Conservation (phyloP, 2,329 filamentous ascomycete genomes). For the Parastagonospora nodorum region DNA sequence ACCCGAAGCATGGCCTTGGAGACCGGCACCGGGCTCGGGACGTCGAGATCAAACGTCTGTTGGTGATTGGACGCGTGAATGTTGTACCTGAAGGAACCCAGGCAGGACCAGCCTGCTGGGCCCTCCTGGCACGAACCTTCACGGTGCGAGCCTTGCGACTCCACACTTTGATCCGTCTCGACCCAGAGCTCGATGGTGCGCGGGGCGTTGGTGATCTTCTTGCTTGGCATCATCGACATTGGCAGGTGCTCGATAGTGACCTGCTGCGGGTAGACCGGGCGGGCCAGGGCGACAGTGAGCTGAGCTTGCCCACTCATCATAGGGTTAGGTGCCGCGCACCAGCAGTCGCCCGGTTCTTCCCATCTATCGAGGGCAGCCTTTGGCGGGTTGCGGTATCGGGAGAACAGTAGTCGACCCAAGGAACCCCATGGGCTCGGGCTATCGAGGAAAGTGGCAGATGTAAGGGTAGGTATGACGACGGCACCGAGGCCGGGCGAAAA, state of each 20-base stretch:
- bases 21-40: constrained; percentile 32
- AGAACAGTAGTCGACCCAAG: constrained; percentile 17
- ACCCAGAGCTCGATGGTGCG: constrained; percentile 54
- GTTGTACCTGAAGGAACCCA: constrained; percentile 50
- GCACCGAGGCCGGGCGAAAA: constrained; percentile 71
- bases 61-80: constrained; percentile 48
- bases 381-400: constrained; percentile 46
- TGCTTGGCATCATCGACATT: constrained; percentile 38
- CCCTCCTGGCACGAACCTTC: constrained; percentile 17
- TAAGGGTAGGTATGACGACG: constrained; percentile 62
- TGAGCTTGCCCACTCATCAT: constrained; percentile 62
- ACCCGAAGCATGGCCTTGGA: constrained; percentile 48
- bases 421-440: constrained; percentile 12
- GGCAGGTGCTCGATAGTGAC: constrained; percentile 56
- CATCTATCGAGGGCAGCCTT: constrained; percentile 68
- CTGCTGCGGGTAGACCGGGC: constrained; percentile 44
- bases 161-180: constrained; percentile 33
- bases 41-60: constrained; percentile 48
- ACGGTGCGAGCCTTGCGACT: constrained; percentile 23
- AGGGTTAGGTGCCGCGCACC: constrained; percentile 67
- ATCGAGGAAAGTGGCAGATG: constrained; percentile 57
- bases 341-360: constrained; percentile 84
- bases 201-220: constrained; percentile 49
- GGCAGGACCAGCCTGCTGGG: constrained; percentile 44
- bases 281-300: constrained; percentile 61